These are phyloP conservation scores for Pseudevernia furfuracea DNA, from an alignment of 495 filamentous ascomycete species.

Conservation along the genomic window DNA sequence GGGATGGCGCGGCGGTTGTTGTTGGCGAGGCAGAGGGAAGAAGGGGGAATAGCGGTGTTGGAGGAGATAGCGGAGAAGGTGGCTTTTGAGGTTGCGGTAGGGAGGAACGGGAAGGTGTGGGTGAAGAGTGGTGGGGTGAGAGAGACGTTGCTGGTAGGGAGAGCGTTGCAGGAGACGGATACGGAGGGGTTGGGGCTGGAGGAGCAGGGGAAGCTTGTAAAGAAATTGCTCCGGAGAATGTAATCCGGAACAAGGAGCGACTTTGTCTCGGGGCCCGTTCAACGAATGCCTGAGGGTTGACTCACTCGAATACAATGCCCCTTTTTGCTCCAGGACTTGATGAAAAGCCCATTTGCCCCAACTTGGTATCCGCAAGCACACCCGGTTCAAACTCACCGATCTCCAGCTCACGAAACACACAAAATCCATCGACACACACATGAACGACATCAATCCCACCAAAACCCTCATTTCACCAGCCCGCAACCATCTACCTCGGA, in stretches of 20 bases:
- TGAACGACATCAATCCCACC: neutral
- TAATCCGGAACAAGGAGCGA: neutral
- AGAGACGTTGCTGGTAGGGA: constrained; percentile 69
- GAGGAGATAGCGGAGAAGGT: constrained; percentile 75
- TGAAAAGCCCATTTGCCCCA: neutral
- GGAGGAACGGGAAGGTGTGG: constrained; percentile 91
- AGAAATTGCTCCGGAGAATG: constrained; percentile 47
- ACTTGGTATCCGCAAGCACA: neutral
- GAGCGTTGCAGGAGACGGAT: constrained; percentile 70
- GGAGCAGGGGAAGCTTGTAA: constrained; percentile 74
- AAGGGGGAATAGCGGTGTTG: constrained; percentile 61
- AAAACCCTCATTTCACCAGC: neutral
- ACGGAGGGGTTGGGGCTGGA: constrained; percentile 54
- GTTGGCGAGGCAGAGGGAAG: constrained; percentile 54
- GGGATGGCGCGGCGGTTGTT: constrained; percentile 72
- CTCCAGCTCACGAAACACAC: neutral
- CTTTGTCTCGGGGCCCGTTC: neutral
- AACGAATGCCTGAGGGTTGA: neutral
- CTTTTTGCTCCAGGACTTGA: neutral
- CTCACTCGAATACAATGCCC: neutral
- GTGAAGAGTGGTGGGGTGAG: constrained; percentile 63
- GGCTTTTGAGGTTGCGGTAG: constrained; percentile 89
- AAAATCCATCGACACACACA: too few species aligned
- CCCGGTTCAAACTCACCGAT: neutral
- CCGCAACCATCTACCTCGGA: neutral